Evolutionary conservation across 345 rosid genomes (phyloP), one percentile per base, ranked within the genome.

Genomic region (Trapa bicornis): DNA sequence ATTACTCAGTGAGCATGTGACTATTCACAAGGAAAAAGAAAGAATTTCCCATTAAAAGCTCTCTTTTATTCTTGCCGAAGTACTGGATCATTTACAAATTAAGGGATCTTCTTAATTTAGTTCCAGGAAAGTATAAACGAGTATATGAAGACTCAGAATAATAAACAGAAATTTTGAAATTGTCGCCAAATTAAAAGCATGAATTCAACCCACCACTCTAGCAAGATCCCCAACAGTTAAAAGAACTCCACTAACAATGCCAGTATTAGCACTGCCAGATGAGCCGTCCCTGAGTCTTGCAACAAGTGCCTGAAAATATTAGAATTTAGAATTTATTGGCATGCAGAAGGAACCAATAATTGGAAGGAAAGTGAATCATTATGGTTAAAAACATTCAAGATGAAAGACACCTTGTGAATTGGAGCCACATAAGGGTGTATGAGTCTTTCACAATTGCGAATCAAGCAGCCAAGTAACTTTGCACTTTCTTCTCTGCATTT

Each of bases 401-500:
- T 48, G 10, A 37, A 33, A 43, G 39, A 77, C 77, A 91, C 99
- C 99, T 94, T 94, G 80, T 94, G 99, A 67, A 91, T 80, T 50
- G 99, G 99, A 58, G 99, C 88, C 69, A 94, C 84, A 61, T 94
- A 94, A 54, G 99, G 99, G 75, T 84, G 88, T 62, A 91, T 80
- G 35, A 94, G 81, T 68, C 92, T 81, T 79, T 94, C 97, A 80
- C 99, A 94, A 66, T 86, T 94, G 71, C 99, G 91, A 70, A 94
- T 93, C 77, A 94, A 89, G 79, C 97, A 91, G 68, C 99, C 99
- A 37, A 94, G 85, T 78, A 94, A 83, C 79, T 94, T 91, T 1
- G 97, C 92, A 74, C 99, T 94, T 83, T 94, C 99, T 85, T 94
- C 99, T 72, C 88, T 81, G 83, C 97, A 87, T 77, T 94, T 94